Evolutionary conservation across 768 basidiomycete genomes (phyloP).

Genomic region (Multifurca ochricompacta): DNA sequence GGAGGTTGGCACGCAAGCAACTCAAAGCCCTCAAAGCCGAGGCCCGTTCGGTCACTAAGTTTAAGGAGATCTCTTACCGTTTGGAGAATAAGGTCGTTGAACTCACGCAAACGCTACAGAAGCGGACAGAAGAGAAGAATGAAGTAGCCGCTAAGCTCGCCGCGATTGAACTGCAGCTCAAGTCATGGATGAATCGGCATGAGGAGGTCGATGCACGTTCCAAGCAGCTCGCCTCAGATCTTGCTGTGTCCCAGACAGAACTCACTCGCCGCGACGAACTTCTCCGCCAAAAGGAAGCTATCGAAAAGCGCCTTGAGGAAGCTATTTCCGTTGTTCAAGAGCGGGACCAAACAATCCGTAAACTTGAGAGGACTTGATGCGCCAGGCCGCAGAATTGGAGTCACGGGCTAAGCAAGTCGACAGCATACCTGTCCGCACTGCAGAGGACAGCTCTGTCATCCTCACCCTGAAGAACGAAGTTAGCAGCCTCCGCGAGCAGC

Average conservation of each 20-base stretch:
- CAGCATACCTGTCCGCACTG: slow-evolving; percentile 50
- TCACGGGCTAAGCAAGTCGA: slow-evolving; percentile 66
- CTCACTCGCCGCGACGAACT: slow-evolving; percentile 66
- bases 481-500: slow-evolving; percentile 85
- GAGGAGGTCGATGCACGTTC: slow-evolving; percentile 76
- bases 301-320: slow-evolving; percentile 78
- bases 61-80: slow-evolving; percentile 96
- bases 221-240: slow-evolving; percentile 61
- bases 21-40: slow-evolving; percentile 79
- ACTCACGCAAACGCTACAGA: slow-evolving; percentile 89
- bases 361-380: slow-evolving; percentile 68
- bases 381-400: slow-evolving; percentile 71
- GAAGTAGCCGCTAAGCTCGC: slow-evolving; percentile 67
- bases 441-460: slow-evolving; percentile 84
- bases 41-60: slow-evolving; percentile 94
- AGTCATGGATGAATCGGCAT: slow-evolving; percentile 77
- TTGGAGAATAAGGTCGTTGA: slow-evolving; percentile 99
- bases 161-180: slow-evolving; percentile 78
- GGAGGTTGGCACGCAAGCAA: slow-evolving; percentile 79
- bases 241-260: slow-evolving; percentile 67
- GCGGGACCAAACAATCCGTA: slow-evolving; percentile 78
- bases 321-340: slow-evolving; percentile 63
- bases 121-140: slow-evolving; percentile 86
- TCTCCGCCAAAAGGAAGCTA: slow-evolving; percentile 62
- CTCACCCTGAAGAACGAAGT: slow-evolving; percentile 88